Evolutionary conservation across 768 basidiomycete genomes (phyloP).

Genomic region (Sporobolomyces roseus): DNA sequence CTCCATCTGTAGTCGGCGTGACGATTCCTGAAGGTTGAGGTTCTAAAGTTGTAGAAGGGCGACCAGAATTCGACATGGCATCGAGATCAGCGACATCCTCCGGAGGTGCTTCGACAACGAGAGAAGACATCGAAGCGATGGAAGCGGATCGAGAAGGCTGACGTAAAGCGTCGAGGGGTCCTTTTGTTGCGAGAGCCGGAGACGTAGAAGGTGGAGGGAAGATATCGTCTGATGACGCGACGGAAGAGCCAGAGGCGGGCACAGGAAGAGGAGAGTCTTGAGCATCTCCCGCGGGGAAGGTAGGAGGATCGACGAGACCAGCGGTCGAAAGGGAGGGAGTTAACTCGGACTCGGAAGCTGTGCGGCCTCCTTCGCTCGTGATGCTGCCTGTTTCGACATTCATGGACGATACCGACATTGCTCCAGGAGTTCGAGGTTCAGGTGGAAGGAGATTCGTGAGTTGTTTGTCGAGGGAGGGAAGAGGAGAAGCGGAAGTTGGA

Average conservation of each 20-base stretch:
- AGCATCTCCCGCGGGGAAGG: conserved; percentile 2
- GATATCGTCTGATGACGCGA: conserved; percentile 1
- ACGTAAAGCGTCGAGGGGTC: conserved; percentile 5
- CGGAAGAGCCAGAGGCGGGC: background rate
- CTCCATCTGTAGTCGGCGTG: background rate
- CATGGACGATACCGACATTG: conserved; percentile 32
- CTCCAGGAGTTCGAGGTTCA: conserved; percentile 24
- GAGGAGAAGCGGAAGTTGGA: background rate
- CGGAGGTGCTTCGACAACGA: conserved; percentile 24
- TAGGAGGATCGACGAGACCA: background rate
- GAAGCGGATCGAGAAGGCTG: conserved; percentile 12
- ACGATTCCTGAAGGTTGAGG: background rate
- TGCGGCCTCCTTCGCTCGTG: conserved; percentile 15
- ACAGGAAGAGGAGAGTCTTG: background rate
- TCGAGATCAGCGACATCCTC: conserved; percentile 26
- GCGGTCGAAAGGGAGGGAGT: conserved; percentile 1
- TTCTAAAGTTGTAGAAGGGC: background rate
- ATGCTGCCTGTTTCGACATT: conserved; percentile 33
- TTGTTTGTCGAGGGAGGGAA: background rate
- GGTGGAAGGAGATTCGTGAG: background rate
- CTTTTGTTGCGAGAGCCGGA: background rate
- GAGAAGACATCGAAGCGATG: conserved; percentile 25
- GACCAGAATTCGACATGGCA: background rate
- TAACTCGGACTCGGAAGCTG: conserved; percentile 5
- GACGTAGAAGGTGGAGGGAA: background rate